Evolutionary conservation across 2,329 filamentous ascomycete genomes (phyloP).

Genomic region (Colletotrichum cuscutae): DNA sequence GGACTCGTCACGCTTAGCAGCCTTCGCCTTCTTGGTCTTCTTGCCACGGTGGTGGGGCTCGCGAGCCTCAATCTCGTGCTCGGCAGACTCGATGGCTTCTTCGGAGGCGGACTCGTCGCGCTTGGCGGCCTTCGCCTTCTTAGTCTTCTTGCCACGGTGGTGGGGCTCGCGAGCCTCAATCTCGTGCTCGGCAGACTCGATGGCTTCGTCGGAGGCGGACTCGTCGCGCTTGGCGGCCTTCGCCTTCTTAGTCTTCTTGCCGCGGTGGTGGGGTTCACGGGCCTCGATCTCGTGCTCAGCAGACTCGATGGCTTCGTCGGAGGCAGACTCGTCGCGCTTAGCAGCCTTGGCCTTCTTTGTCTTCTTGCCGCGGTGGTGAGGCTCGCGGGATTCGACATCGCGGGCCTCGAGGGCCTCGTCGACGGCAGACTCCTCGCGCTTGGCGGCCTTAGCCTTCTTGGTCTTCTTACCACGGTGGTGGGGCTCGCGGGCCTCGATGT

Average conservation of each 20-base stretch:
- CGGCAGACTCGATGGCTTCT: background rate
- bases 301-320: background rate
- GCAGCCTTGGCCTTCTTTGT: conserved; percentile 17
- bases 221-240: conserved; percentile 21
- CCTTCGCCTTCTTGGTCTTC: conserved; percentile 28
- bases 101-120: background rate
- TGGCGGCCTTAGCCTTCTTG: background rate
- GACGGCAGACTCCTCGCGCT: conserved; percentile 11
- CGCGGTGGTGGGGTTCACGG: conserved; percentile 35
- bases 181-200: background rate
- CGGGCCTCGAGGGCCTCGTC: conserved; percentile 33
- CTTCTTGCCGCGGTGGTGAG: conserved; percentile 31
- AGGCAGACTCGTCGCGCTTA: conserved; percentile 18
- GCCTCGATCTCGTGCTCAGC: background rate
- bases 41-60: conserved; percentile 28
- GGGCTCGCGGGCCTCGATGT: conserved; percentile 33
- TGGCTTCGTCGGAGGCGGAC: background rate
- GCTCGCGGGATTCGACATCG: conserved; percentile 33
- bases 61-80: conserved; percentile 11
- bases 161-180: conserved; percentile 37
- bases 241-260: conserved; percentile 25
- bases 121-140: conserved; percentile 17
- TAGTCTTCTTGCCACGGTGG: conserved; percentile 31
- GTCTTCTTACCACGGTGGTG: conserved; percentile 17
- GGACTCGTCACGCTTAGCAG: conserved; percentile 5